These are phyloP conservation scores for Sporothrix phasma DNA, from an alignment of 2,329 filamentous ascomycete species.

Conservation along the genomic window DNA sequence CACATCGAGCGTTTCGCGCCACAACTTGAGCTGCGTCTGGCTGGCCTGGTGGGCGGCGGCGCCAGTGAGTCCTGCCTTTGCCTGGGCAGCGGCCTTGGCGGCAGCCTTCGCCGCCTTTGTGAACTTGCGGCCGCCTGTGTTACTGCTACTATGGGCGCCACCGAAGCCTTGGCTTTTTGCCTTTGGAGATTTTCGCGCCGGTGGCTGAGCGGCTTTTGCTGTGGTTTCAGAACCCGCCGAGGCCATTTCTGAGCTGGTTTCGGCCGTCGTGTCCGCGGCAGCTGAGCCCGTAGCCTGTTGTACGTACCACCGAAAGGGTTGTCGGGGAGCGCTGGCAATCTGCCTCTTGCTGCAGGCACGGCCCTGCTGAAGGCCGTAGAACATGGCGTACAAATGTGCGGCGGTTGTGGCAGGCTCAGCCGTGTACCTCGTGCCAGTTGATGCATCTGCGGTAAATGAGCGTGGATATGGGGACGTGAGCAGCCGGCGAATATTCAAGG, in stretches of 20 bases:
- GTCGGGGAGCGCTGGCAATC: neutral
- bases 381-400: constrained; percentile 7
- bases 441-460: neutral
- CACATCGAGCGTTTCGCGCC: constrained; percentile 23
- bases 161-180: neutral
- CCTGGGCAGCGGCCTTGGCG: neutral
- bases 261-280: neutral
- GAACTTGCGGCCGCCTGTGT: neutral
- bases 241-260: neutral
- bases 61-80: neutral
- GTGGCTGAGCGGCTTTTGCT: neutral
- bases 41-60: neutral
- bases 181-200: neutral
- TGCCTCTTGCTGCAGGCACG: neutral
- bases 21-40: constrained; percentile 19
- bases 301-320: neutral
- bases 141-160: neutral
- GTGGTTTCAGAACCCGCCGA: neutral
- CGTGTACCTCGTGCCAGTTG: constrained; percentile 5
- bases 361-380: neutral
- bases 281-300: neutral
- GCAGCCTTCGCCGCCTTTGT: neutral
- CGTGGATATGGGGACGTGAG: neutral
- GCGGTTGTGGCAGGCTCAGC: neutral
- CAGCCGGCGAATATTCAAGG: neutral